Conservation (phyloP, 176 grass and related monocot species). For the Oryza rufipogon region DNA sequence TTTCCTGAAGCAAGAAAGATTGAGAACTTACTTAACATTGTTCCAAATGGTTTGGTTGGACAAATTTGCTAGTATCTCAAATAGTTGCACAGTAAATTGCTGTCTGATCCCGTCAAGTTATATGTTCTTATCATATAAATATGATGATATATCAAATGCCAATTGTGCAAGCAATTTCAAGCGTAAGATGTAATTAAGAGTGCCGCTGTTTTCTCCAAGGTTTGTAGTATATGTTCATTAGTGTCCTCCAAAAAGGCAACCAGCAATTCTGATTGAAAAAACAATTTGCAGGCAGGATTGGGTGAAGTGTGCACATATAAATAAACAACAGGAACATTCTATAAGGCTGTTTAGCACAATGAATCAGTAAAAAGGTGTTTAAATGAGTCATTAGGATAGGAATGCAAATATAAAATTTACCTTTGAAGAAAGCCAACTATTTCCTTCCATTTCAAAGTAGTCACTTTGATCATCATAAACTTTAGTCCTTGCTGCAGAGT, state of each 20-base stretch:
- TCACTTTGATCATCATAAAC: conserved; percentile 99
- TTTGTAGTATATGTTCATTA: not conserved
- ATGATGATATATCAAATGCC: not conserved
- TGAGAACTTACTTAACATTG: conserved; percentile 10
- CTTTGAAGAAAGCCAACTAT: conserved; percentile 92
- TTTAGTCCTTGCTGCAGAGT: conserved; percentile 91
- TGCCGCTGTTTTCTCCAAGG: not conserved
- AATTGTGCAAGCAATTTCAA: not conserved
- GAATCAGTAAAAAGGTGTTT: not conserved
- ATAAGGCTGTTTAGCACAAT: not conserved
- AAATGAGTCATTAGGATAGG: not conserved
- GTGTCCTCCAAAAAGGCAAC: not conserved
- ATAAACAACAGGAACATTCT: not conserved
- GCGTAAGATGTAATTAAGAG: not conserved
- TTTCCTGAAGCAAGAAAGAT: conserved; percentile 63
- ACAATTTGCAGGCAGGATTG: not conserved
- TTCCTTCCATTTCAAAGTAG: conserved; percentile 99
- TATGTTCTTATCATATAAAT: conserved; percentile 25
- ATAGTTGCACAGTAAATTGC: not conserved
- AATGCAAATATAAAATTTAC: conserved; percentile 43
- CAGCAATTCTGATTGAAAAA: conserved; percentile 13
- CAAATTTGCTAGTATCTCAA: conserved; percentile 16
- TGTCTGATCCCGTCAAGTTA: conserved; percentile 23
- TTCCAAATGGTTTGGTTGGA: not conserved
- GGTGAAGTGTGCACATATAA: not conserved